A percentile compares a stretch with the other conserved stretches of the same genome.
Conservation (phyloP, 306 rosid species). For the Cucumis hystrix region DNA sequence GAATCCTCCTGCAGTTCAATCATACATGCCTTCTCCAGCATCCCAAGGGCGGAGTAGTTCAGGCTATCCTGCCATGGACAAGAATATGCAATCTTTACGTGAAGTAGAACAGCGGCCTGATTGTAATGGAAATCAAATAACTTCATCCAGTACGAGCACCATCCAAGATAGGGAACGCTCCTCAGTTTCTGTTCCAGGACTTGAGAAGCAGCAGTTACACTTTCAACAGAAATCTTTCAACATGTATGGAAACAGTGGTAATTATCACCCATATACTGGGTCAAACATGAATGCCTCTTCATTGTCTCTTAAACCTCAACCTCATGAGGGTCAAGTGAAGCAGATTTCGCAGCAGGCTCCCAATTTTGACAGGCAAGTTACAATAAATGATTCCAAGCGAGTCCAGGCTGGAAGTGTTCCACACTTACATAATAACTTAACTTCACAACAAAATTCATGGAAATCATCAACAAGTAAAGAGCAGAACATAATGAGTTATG, state of each 20-base stretch:
- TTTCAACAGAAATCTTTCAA: conserved; percentile 36
- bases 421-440: conserved; percentile 31
- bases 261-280: conserved; percentile 51
- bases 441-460: conserved; percentile 55
- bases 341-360: conserved; percentile 46
- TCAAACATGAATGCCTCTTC: conserved; percentile 36
- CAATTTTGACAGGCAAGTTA: conserved; percentile 44
- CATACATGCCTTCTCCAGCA: conserved; percentile 36
- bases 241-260: conserved; percentile 47
- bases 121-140: conserved; percentile 22
- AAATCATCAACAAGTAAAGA: conserved; percentile 47
- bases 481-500: conserved; percentile 32
- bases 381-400: conserved; percentile 49
- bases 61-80: conserved; percentile 29
- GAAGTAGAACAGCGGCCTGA: conserved; percentile 26
- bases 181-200: conserved; percentile 44
- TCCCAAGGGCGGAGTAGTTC: conserved; percentile 30
- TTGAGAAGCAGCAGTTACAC: conserved; percentile 35
- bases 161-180: conserved; percentile 60
- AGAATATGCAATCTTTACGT: conserved; percentile 32
- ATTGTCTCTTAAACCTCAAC: conserved; percentile 42
- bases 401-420: conserved; percentile 53
- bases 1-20: conserved; percentile 42
- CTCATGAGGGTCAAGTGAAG: conserved; percentile 58
- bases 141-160: conserved; percentile 36